Base-by-base conservation (phyloP, 2,329 filamentous ascomycete genomes). In the Zymoseptoria ardabiliae region DNA sequence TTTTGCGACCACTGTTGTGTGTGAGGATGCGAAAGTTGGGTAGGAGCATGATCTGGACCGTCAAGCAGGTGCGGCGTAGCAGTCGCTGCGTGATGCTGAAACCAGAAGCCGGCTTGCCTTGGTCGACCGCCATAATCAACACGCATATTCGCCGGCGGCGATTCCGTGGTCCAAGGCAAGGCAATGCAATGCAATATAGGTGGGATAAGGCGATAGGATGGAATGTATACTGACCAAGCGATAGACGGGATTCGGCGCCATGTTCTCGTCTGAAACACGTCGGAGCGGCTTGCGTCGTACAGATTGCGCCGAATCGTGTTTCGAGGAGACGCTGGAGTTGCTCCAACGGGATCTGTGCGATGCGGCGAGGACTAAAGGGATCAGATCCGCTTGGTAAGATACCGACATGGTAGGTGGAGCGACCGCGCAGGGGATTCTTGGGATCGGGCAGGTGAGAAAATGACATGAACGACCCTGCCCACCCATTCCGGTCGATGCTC, bases 231-330 rank as follows among this genome's bases (percentile, higher is more conserved):
- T 53, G 64, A 68, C 66, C 62, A 68, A 58, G 55, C 65, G 57
- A 57, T 68, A 68, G 20, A 66, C 62, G 9, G 65, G 64, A 28
- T 9, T 28, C 25, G 66, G 61, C 65, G 66, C 66, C 23, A 50
- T 57, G 25, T 57, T 61, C 19, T 57, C 55, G 20, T 61, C 61
- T 52, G 62, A 61, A 20, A n/a, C 22, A 21, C 58, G 56, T 45
- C 63, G 60, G 48, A 41, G 45, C 45, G 53, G n/a, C 11, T 45
- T 45, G 35, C 35, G 35, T 45, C 35, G 35, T 17, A n/a, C 35
- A 45, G 35, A 45, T n/a, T 45, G 35, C 17, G 35, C 63, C 57
- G 63, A 65, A 53, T 65, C 65, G 57, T 59, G 63, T 54, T 66
- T 66, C 21, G 56, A 58, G 25, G 59, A 58, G 56, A 56, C 56